These are phyloP conservation scores for Rhizophora mangle DNA, from an alignment of 345 rosid species.

Conservation along the genomic window DNA sequence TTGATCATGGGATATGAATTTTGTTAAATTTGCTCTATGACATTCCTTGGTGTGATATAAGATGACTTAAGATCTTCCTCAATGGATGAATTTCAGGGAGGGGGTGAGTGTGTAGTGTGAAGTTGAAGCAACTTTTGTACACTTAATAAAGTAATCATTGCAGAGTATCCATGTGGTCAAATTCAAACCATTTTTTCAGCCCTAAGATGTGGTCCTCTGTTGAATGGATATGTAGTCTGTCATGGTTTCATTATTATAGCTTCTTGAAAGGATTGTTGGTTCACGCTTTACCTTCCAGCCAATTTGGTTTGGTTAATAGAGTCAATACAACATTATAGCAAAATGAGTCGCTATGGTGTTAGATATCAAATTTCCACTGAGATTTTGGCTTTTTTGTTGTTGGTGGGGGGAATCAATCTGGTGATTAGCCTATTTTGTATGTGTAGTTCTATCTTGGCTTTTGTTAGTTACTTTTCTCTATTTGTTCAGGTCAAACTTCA, in stretches of 20 bases:
- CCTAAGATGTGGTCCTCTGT: too few species aligned
- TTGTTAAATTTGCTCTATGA: background rate
- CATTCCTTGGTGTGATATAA: background rate
- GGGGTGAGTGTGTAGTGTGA: too few species aligned
- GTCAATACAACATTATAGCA: background rate
- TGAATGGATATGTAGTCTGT: background rate
- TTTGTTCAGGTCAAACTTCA: slow-evolving; percentile 67
- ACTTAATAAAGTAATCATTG: too few species aligned
- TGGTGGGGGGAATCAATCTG: slow-evolving; percentile 38
- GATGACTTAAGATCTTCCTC: background rate
- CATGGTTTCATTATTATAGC: background rate
- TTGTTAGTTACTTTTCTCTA: slow-evolving; percentile 3
- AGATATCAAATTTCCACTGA: background rate
- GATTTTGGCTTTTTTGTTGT: background rate
- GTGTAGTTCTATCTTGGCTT: background rate
- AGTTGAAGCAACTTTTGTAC: too few species aligned
- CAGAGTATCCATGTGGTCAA: too few species aligned
- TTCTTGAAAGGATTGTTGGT: background rate
- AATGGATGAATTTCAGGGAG: background rate
- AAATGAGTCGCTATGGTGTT: background rate
- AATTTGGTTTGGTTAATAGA: background rate
- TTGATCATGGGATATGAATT: background rate
- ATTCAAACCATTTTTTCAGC: too few species aligned
- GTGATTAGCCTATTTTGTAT: slow-evolving; percentile 41
- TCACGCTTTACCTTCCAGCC: background rate